phyloP scores from a whole-genome alignment of 2,329 filamentous ascomycete species.

The Trichocomaceae sp. region DNA sequence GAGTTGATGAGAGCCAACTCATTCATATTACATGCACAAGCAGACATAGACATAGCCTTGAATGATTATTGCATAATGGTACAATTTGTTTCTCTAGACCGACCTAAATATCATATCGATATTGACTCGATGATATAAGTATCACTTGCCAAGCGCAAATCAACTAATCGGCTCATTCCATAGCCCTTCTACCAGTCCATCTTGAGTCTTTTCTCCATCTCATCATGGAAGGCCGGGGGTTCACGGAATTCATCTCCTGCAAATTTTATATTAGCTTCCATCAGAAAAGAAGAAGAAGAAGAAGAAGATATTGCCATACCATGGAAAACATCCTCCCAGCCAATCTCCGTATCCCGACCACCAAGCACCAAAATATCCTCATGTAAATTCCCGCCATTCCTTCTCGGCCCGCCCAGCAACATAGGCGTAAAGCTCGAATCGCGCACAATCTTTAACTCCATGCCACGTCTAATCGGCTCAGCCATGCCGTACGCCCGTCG shows the following conservation, averaged over 20 bases:
- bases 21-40: not conserved
- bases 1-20: not conserved
- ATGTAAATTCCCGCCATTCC: constrained; percentile 59
- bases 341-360: constrained; percentile 68
- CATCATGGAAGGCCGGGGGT: constrained; percentile 70
- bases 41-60: not conserved
- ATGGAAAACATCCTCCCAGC: constrained; percentile 90
- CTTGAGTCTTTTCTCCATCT: constrained; percentile 88
- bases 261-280: constrained; percentile 9
- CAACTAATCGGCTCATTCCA: not conserved
- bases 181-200: constrained; percentile 49
- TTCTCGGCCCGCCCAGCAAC: constrained; percentile 53
- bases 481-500: constrained; percentile 84
- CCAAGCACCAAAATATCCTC: constrained; percentile 69
- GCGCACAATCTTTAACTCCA: constrained; percentile 87
- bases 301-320: constrained; percentile 43
- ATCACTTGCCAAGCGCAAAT: not conserved
- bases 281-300: not conserved
- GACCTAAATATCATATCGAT: not conserved
- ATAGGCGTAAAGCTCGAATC: constrained; percentile 69
- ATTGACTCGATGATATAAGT: not conserved
- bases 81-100: constrained; percentile 6
- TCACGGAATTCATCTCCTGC: constrained; percentile 62
- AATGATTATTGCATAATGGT: not conserved
- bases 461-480: constrained; percentile 83